Evolutionary conservation across 2,329 filamentous ascomycete species (phyloP).

Genomic region (Nigrograna mackinnonii): DNA sequence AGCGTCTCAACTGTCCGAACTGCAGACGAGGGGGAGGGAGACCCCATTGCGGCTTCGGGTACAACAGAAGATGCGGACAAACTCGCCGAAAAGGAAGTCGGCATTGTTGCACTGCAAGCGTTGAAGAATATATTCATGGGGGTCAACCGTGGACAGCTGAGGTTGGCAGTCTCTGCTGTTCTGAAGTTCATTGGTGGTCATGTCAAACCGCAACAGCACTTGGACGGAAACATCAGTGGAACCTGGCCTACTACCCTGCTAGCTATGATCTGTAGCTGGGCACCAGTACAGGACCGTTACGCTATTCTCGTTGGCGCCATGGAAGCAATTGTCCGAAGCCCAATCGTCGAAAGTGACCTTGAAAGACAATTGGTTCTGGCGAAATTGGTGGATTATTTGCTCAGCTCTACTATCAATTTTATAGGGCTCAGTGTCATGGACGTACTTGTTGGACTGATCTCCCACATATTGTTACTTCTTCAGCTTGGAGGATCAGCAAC

Average conservation of each 20-base stretch:
- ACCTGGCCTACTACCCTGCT: constrained; percentile 86
- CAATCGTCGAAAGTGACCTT: constrained; percentile 71
- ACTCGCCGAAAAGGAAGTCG: constrained; percentile 85
- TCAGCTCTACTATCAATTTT: constrained; percentile 88
- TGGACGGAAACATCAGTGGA: constrained; percentile 49
- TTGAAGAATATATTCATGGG: constrained; percentile 83
- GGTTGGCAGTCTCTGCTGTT: constrained; percentile 73
- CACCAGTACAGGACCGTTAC: constrained; percentile 92
- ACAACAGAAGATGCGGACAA: constrained; percentile 87
- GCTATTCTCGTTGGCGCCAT: constrained; percentile 82
- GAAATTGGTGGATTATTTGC: constrained; percentile 77
- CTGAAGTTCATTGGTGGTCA: constrained; percentile 68
- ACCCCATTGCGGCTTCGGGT: constrained; percentile 69
- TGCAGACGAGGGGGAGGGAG: constrained; percentile 69
- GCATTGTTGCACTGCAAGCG: constrained; percentile 81
- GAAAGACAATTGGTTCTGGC: constrained; percentile 75
- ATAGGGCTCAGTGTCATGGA: constrained; percentile 98
- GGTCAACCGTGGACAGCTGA: constrained; percentile 81
- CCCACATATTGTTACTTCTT: constrained; percentile 78
- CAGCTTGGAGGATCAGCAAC: constrained; percentile 60
- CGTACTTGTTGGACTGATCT: constrained; percentile 80
- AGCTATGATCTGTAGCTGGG: constrained; percentile 80
- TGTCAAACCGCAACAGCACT: constrained; percentile 26
- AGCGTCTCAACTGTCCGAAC: constrained; percentile 81
- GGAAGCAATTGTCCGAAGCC: constrained; percentile 72